Conservation (phyloP, 345 rosid species). For the Melastoma malabathricum region DNA sequence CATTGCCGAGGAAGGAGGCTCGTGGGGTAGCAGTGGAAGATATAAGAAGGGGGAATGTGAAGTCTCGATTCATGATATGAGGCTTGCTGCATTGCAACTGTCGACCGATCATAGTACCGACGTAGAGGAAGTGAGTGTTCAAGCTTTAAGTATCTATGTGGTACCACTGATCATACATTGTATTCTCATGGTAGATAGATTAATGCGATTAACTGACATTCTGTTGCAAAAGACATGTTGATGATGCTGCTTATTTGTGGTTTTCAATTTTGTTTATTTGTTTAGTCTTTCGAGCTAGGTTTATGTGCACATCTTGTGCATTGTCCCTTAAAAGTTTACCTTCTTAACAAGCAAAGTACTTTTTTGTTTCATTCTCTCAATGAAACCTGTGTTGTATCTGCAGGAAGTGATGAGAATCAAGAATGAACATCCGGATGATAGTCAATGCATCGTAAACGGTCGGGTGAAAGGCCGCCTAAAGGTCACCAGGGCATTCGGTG, state of each 20-base stretch:
- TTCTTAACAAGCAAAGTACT: background rate
- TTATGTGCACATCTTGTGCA: too few relatives aligned
- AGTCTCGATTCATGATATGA: constrained; percentile 24
- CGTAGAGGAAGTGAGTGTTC: constrained; percentile 75
- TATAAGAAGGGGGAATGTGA: constrained; percentile 16
- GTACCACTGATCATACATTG: background rate
- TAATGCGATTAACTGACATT: too few relatives aligned
- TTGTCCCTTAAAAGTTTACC: background rate
- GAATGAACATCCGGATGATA: constrained; percentile 93
- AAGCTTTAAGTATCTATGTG: background rate
- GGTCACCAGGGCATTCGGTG: constrained; percentile 98
- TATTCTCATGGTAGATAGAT: too few relatives aligned
- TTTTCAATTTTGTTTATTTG: too few relatives aligned
- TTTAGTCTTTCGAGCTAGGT: too few relatives aligned
- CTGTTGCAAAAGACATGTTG: too few relatives aligned
- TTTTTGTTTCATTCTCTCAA: background rate
- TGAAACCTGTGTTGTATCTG: constrained; percentile 8
- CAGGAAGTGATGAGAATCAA: constrained; percentile 90
- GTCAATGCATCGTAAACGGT: constrained; percentile 71
- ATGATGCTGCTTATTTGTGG: too few relatives aligned
- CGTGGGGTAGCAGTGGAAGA: constrained; percentile 12
- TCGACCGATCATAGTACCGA: constrained; percentile 93
- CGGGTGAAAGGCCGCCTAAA: constrained; percentile 93
- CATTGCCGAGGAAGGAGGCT: constrained; percentile 26
- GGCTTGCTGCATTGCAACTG: constrained; percentile 72